phyloP scores from a whole-genome alignment of 2,329 filamentous ascomycete species.

The Botryotinia globosa region DNA sequence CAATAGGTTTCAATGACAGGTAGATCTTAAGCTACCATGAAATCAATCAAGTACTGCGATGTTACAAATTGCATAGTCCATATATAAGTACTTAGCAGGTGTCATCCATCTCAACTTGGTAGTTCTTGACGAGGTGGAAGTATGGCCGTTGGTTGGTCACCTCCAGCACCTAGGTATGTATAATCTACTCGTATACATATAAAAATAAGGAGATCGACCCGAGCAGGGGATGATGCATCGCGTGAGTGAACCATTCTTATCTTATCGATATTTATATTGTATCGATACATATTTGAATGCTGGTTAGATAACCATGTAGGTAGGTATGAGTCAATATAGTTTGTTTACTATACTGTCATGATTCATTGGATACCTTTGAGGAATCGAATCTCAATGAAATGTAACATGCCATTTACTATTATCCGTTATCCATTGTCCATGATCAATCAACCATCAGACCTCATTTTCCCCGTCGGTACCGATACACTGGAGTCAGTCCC shows the following conservation, averaged over 20 bases:
- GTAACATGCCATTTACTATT: not conserved
- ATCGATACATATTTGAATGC: not conserved
- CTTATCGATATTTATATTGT: not conserved
- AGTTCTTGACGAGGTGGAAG: not conserved
- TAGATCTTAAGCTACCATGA: not conserved
- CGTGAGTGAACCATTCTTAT: not conserved
- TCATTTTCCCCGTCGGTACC: not conserved
- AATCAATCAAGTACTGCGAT: not conserved
- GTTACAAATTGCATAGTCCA: too few relatives aligned
- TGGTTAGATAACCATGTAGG: too few relatives aligned
- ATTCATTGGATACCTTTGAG: not conserved
- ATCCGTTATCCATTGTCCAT: not conserved
- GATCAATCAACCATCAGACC: not conserved
- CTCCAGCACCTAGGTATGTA: not conserved
- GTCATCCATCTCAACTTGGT: not conserved
- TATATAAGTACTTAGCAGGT: not conserved
- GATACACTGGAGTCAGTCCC: not conserved
- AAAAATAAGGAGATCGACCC: not conserved
- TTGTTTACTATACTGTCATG: not conserved
- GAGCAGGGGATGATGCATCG: not conserved
- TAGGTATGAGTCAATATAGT: not conserved
- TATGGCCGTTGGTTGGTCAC: not conserved
- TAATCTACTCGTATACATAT: not conserved
- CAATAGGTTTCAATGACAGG: not conserved
- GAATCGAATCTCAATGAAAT: not conserved